These are phyloP conservation scores for Rhizopus delemar DNA, from an alignment of 371 early-diverging fungal species.

Conservation along the genomic window DNA sequence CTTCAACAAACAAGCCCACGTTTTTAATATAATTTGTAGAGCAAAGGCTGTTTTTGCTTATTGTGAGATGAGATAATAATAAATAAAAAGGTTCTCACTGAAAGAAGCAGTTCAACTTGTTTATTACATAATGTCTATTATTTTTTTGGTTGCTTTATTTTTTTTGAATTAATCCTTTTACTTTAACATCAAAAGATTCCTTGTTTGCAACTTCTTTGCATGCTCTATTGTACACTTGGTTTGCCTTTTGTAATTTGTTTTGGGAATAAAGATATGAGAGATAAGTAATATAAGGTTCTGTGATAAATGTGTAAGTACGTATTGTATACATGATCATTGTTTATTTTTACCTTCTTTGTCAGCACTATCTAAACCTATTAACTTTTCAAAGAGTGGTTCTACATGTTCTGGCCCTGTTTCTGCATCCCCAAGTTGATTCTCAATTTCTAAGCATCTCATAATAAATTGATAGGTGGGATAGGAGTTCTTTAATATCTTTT, in stretches of 20 bases:
- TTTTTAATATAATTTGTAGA: too few species aligned
- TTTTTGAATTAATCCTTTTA: slow-evolving; percentile 17
- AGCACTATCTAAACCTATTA: slow-evolving; percentile 64
- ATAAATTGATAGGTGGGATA: slow-evolving; percentile 65
- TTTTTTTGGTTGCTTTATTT: slow-evolving; percentile 5
- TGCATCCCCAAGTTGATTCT: slow-evolving; percentile 43
- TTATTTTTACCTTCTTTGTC: slow-evolving; percentile 55
- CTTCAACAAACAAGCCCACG: too few species aligned
- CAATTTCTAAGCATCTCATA: slow-evolving; percentile 61
- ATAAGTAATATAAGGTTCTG: slow-evolving; percentile 64
- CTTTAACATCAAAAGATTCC: slow-evolving; percentile 51
- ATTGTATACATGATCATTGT: not conserved
- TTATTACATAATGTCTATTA: slow-evolving; percentile 1
- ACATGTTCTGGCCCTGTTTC: slow-evolving; percentile 25
- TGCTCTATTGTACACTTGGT: slow-evolving; percentile 66
- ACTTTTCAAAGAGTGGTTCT: slow-evolving; percentile 55
- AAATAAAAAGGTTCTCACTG: too few species aligned
- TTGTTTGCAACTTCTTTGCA: slow-evolving; percentile 56
- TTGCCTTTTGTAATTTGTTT: slow-evolving; percentile 49
- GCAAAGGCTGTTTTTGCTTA: too few species aligned
- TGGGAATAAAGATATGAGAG: slow-evolving; percentile 61
- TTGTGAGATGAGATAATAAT: too few species aligned
- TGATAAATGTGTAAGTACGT: not conserved
- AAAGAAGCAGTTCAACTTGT: not conserved
- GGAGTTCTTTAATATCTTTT: slow-evolving; percentile 52